Percentiles rank a stretch among this genome's conserved stretches.
phyloP scores from a whole-genome alignment of 805 yeast genomes.

The Ogataea ganodermae region DNA sequence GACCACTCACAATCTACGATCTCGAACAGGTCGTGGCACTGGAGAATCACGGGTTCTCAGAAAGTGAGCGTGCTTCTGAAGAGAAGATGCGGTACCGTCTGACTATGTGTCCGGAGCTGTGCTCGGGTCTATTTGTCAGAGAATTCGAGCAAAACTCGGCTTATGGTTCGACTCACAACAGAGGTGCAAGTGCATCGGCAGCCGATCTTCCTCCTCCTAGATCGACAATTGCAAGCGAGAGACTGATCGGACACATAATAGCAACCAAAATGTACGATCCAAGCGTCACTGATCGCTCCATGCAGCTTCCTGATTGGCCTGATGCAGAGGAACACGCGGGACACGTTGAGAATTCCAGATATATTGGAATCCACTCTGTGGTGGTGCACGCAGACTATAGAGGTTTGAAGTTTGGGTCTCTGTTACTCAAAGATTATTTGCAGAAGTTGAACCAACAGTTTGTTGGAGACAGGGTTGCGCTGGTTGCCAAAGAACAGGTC shows the following conservation, averaged over 20 bases:
- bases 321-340: slow-evolving; percentile 42
- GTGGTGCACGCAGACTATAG: slow-evolving; percentile 77
- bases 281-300: slow-evolving; percentile 54
- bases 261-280: slow-evolving; percentile 66
- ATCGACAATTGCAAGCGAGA: slow-evolving; percentile 57
- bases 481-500: slow-evolving; percentile 70
- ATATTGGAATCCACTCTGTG: slow-evolving; percentile 80
- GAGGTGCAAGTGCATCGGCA: slow-evolving; percentile 26
- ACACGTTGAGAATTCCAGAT: slow-evolving; percentile 72
- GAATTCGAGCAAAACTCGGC: slow-evolving; percentile 44
- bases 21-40: slow-evolving; percentile 58
- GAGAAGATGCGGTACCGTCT: slow-evolving; percentile 71
- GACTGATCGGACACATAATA: slow-evolving; percentile 75
- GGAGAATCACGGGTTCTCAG: slow-evolving; percentile 71
- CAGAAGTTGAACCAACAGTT: slow-evolving; percentile 88
- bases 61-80: slow-evolving; percentile 64
- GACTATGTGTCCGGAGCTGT: slow-evolving; percentile 82
- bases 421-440: slow-evolving; percentile 82
- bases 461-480: slow-evolving; percentile 73
- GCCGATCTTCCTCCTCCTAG: slow-evolving; percentile 42
- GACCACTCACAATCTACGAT: slow-evolving; percentile 83
- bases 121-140: slow-evolving; percentile 84
- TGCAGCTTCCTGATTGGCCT: slow-evolving; percentile 53
- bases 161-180: slow-evolving; percentile 8
- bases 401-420: slow-evolving; percentile 79